Evolutionary conservation across 2,329 filamentous ascomycete genomes (phyloP).

Genomic region (Trichoderma sp.): DNA sequence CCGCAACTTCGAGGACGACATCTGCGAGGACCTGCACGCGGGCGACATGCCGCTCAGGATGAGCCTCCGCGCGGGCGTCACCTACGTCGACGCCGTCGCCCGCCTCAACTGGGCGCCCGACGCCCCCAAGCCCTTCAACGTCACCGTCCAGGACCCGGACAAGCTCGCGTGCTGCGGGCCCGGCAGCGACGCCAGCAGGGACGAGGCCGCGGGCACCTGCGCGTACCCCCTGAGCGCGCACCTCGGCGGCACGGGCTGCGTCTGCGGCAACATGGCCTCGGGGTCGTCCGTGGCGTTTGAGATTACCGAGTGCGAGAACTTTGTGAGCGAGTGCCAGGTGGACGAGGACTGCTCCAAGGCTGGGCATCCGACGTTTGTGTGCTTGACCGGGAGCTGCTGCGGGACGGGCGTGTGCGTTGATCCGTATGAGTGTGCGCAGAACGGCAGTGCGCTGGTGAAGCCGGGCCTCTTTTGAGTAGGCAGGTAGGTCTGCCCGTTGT

Average conservation of each 20-base stretch:
- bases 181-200: conserved; percentile 33
- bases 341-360: conserved; percentile 37
- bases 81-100: conserved; percentile 37
- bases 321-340: conserved; percentile 34
- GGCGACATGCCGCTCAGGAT: conserved; percentile 40
- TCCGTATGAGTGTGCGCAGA: conserved; percentile 43
- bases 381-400: conserved; percentile 43
- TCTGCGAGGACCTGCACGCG: conserved; percentile 42
- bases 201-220: conserved; percentile 32
- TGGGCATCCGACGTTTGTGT: conserved; percentile 36
- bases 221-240: conserved; percentile 40
- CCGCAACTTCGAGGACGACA: conserved; percentile 39
- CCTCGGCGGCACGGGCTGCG: conserved; percentile 39
- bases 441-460: conserved; percentile 38
- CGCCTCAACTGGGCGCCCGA: conserved; percentile 39
- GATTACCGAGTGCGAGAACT: conserved; percentile 42
- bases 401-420: conserved; percentile 43
- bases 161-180: conserved; percentile 41
- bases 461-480: conserved; percentile 26
- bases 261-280: conserved; percentile 40
- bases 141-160: conserved; percentile 42
- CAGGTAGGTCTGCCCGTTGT: background rate
- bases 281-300: conserved; percentile 39
- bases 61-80: conserved; percentile 40
- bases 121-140: conserved; percentile 35